Percentiles rank a stretch among this genome's conserved stretches.
Conservation (phyloP, 768 basidiomycete genomes). For the Rhodotorula taiwanensis region DNA sequence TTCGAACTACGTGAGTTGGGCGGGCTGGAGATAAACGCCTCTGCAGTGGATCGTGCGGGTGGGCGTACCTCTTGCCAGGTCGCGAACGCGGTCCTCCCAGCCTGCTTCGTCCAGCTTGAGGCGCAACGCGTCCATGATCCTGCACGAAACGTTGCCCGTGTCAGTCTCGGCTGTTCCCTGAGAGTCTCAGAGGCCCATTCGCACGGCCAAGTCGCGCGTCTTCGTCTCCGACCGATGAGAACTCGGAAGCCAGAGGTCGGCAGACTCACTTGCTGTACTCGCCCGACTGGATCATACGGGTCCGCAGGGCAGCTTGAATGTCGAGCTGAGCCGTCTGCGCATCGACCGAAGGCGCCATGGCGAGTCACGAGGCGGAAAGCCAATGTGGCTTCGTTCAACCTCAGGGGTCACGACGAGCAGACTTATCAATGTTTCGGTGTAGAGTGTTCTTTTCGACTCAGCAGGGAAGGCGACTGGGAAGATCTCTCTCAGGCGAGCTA, state of each 20-base stretch:
- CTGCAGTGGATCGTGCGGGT: neutral
- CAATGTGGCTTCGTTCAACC: too few relatives aligned
- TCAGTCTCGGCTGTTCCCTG: neutral
- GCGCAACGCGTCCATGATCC: constrained; percentile 62
- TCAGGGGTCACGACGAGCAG: too few relatives aligned
- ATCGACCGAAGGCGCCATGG: too few relatives aligned
- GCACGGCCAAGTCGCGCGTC: too few relatives aligned
- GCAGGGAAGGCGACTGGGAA: too few relatives aligned
- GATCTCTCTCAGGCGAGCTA: too few relatives aligned
- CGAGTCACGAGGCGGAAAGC: too few relatives aligned
- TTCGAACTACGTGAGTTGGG: too few relatives aligned
- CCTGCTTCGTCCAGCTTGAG: constrained; percentile 85
- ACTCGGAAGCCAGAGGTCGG: too few relatives aligned
- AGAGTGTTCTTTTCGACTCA: too few relatives aligned
- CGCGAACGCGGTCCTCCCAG: constrained; percentile 74
- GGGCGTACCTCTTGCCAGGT: constrained; percentile 46
- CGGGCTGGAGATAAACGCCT: neutral
- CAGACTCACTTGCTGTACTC: constrained; percentile 24
- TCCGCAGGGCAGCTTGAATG: constrained; percentile 14
- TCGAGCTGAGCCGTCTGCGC: neutral
- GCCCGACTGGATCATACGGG: constrained; percentile 25
- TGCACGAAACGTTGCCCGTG: neutral
- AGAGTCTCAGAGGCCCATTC: too few relatives aligned
- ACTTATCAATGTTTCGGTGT: too few relatives aligned
- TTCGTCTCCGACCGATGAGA: neutral